phyloP scores from a whole-genome alignment of 495 filamentous ascomycete genomes.

The Aspergillus coremiiformis region DNA sequence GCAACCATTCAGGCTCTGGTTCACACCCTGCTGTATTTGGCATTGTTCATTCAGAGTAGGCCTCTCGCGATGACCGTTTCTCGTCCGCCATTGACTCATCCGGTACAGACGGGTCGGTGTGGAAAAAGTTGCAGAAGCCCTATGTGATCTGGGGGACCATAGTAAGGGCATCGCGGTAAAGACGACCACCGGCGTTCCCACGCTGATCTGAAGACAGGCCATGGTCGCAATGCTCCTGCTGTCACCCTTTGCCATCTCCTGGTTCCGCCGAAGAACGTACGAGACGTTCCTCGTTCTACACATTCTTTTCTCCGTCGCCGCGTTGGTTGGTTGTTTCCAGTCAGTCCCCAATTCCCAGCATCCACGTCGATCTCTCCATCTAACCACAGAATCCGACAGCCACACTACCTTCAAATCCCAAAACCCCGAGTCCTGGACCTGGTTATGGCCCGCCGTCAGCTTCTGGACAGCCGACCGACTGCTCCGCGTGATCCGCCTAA shows the following conservation, averaged over 20 bases:
- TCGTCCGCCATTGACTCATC: not conserved
- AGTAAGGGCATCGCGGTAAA: constrained; percentile 13
- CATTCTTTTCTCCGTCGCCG: constrained; percentile 43
- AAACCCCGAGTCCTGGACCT: constrained; percentile 41
- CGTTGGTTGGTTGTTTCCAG: constrained; percentile 48
- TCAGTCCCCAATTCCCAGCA: too few relatives aligned
- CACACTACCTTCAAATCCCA: constrained; percentile 45
- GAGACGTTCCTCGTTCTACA: constrained; percentile 50
- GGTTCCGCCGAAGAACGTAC: constrained; percentile 41
- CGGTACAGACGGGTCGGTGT: constrained; percentile 20
- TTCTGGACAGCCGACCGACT: constrained; percentile 48
- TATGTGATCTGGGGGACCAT: constrained; percentile 35
- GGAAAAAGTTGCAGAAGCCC: constrained; percentile 24
- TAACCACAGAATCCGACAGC: too few relatives aligned
- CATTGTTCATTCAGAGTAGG: constrained; percentile 28
- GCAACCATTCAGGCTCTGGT: constrained; percentile 45
- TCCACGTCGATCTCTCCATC: too few relatives aligned
- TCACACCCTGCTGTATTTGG: constrained; percentile 33
- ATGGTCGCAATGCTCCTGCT: constrained; percentile 43
- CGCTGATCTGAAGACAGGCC: constrained; percentile 26
- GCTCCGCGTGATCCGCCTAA: constrained; percentile 39
- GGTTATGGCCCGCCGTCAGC: constrained; percentile 43
- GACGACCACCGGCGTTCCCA: not conserved
- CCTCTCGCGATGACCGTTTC: not conserved
- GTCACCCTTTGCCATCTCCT: constrained; percentile 38